These are phyloP conservation scores for Copromyces sp. DNA, from an alignment of 495 filamentous ascomycete genomes.

Conservation along the genomic window DNA sequence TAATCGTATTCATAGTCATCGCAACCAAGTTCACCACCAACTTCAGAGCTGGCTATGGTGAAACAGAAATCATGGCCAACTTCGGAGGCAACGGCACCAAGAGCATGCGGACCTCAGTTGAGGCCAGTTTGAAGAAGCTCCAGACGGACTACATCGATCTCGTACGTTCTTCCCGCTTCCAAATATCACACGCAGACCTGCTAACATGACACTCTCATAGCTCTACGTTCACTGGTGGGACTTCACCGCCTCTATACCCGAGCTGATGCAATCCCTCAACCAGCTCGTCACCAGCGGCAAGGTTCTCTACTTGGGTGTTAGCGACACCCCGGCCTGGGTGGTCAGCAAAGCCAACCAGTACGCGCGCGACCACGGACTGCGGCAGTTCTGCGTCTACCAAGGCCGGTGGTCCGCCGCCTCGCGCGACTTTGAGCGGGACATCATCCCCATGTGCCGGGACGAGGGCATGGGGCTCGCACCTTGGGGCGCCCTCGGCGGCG, in stretches of 20 bases:
- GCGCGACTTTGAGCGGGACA: conserved; percentile 63
- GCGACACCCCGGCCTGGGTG: conserved; percentile 62
- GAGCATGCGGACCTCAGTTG: conserved; percentile 43
- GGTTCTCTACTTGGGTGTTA: conserved; percentile 60
- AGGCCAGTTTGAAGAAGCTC: conserved; percentile 47
- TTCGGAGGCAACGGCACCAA: conserved; percentile 50
- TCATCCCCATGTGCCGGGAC: conserved; percentile 52
- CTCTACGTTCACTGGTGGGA: conserved; percentile 62
- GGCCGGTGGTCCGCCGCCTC: conserved; percentile 50
- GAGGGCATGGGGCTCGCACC: conserved; percentile 64
- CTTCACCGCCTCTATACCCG: conserved; percentile 46
- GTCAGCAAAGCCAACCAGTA: conserved; percentile 59
- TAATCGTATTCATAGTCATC: conserved; percentile 35
- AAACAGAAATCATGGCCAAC: conserved; percentile 45
- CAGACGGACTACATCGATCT: conserved; percentile 58
- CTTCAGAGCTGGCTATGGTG: conserved; percentile 23
- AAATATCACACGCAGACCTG: background rate
- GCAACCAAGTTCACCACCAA: conserved; percentile 60
- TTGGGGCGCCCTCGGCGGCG: conserved; percentile 55
- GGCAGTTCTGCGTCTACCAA: conserved; percentile 58
- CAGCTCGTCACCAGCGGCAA: conserved; percentile 48
- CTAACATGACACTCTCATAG: conserved; percentile 5
- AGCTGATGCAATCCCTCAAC: conserved; percentile 62
- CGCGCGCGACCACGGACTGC: conserved; percentile 52
- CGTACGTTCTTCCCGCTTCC: conserved; percentile 12